Evolutionary conservation across 83 land plant species (phyloP), one percentile per base, ranked within the genome.

Genomic region (Isoetes engelmannii): DNA sequence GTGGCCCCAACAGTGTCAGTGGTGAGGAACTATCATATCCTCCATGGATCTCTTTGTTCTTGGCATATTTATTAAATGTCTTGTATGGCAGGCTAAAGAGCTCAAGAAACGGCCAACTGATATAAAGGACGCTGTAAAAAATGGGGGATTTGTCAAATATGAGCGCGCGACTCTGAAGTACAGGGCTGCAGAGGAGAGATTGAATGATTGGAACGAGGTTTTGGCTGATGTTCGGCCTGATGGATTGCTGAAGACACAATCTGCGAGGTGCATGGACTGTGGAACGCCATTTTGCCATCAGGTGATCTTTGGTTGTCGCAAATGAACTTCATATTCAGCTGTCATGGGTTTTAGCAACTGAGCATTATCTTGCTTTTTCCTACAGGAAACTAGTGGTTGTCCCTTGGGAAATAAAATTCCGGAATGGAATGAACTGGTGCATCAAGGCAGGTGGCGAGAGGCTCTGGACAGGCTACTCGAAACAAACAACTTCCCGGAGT

Each of bases 261-360:
- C 99, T 54, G 99, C 99, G 28, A 85, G 99, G 21, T 94, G 99
- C 76, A 94, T 94, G 99, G 99, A 94, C 75, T 94, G 99, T 75
- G 99, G 99, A 37, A 94, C 99, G 41, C 99, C 99, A n/a, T 94
- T 94, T 58, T 94, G 99, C 69, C 96, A 90, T 61, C 99, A 94
- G 87, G 99, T 93, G 17, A 15, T 28, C 37, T 28, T 28, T 28
- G 37, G 2, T 28, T 28, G 37, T 28, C 37, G 37, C 37, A 28
- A 28, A 15, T 51, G 54, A 12, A 12, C 12, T 12, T 51, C 54
- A 12, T 51, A 12, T 51, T 10, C 54, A 51, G 12, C 54, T 51
- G n/a, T 51, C 1, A 51, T 51, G 12, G 12, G 54, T 51, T n/a
- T 12, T n/a, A 51, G 37, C 37, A 28, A 28, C 37, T 0, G 37